These are phyloP conservation scores for Phytophthora fragariae DNA, from an alignment of 352 stramenopile species.

Conservation along the genomic window DNA sequence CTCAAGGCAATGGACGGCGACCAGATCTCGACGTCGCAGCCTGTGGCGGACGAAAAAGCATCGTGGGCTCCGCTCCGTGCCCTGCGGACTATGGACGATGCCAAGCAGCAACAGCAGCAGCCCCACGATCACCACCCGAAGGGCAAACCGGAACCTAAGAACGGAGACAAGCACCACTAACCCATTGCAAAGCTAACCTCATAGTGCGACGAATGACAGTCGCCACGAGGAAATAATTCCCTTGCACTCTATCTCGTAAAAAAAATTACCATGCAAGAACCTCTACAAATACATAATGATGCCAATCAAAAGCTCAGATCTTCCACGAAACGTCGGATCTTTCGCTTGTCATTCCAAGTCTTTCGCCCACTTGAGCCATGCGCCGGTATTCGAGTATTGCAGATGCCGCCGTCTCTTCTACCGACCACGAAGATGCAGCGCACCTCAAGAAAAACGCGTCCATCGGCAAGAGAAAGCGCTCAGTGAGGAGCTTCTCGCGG, in stretches of 20 bases:
- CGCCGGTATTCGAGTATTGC: neutral
- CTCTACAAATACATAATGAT: neutral
- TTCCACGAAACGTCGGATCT: slow-evolving; percentile 25
- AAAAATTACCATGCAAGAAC: too few species aligned
- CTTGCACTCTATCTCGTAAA: neutral
- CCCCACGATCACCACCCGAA: neutral
- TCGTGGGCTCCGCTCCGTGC: neutral
- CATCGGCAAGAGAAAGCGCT: slow-evolving; percentile 13
- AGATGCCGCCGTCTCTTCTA: slow-evolving; percentile 3
- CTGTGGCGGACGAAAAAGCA: neutral
- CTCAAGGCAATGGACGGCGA: neutral
- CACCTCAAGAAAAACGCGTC: slow-evolving; percentile 2
- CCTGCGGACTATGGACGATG: neutral
- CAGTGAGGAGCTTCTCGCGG: neutral
- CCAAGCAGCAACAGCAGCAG: neutral
- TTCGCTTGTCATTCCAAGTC: neutral
- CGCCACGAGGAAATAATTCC: neutral
- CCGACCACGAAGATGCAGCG: neutral
- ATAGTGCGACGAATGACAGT: neutral
- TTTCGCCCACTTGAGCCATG: slow-evolving; percentile 12
- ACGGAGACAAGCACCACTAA: neutral
- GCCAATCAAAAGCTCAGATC: slow-evolving; percentile 19
- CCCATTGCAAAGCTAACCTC: neutral
- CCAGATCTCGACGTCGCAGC: neutral
- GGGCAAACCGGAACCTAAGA: neutral